Base-by-base conservation (phyloP, 352 stramenopile species). In the Phytophthora tubulina region DNA sequence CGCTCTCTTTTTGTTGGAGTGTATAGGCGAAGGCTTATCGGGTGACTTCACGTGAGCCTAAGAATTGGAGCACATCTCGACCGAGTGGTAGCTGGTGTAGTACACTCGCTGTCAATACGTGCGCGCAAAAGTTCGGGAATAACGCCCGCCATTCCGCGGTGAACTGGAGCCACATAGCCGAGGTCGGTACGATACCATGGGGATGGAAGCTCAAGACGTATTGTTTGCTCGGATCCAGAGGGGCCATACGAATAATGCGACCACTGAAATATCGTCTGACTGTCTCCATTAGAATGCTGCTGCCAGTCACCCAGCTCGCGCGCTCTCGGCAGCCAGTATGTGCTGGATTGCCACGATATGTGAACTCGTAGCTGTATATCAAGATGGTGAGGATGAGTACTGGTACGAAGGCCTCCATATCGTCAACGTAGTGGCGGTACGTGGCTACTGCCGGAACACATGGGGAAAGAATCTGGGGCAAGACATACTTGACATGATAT, bases 131-230 rank as follows among this genome's bases (percentile, higher is more conserved):
- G 31, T 78, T 76, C 1, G 85, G 87, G 69, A 91, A 92, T 8
- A 89, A 52, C 17, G 66, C 54, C 10, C 76, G 80, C 85, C 85
- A 94, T 46, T 84, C 65, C 6, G 84, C 62, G 3, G 71, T 89
- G 60, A 94, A 92, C 59, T 84, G 76, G 5, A 94, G 70, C 85
- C 85, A 94, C 60, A 90, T 84, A 33, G 81, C 81, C 1, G 87
- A 84, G 15, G 81, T 81, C 4, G 87, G 70, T 70, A 87, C 86
- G 56, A 93, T 90, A 7, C 87, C 87, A 45, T 94, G 87, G 3
- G 87, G 87, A 32, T 94, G 87, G 58, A 93, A 92, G 30, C 77
- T 77, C 41, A 93, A 75, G 31, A 94, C 71, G 67, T 92, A 94
- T 52, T 89, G 73, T 45, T 86, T 69, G 7, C 75, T 57, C 1